Evolutionary conservation across 768 basidiomycete species (phyloP).

Genomic region (Collybia mongolica): DNA sequence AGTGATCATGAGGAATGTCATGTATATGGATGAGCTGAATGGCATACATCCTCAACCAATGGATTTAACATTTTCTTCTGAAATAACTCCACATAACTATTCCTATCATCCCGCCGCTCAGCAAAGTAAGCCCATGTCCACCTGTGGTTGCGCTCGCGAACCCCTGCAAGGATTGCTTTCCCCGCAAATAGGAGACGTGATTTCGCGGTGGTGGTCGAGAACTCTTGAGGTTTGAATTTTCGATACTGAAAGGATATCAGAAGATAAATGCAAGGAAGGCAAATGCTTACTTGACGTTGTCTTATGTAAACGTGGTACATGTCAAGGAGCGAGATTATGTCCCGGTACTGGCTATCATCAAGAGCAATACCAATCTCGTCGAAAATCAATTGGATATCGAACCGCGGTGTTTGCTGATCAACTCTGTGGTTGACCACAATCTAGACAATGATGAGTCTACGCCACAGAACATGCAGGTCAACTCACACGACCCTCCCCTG

Average conservation of each 20-base stretch:
- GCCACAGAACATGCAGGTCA: slow-evolving; percentile 1
- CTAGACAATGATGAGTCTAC: slow-evolving; percentile 32
- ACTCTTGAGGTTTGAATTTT: slow-evolving; percentile 71
- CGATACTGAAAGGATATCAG: slow-evolving; percentile 60
- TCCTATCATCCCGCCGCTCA: slow-evolving; percentile 85
- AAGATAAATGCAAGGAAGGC: slow-evolving; percentile 5
- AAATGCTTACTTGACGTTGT: slow-evolving; percentile 61
- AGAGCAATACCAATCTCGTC: slow-evolving; percentile 91
- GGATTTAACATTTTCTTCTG: slow-evolving; percentile 66
- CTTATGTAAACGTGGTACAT: slow-evolving; percentile 96
- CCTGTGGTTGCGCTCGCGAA: slow-evolving; percentile 76
- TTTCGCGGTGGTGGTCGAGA: slow-evolving; percentile 55
- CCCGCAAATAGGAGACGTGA: slow-evolving; percentile 79
- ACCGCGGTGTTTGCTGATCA: slow-evolving; percentile 73
- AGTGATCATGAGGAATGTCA: slow-evolving; percentile 1
- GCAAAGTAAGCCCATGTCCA: slow-evolving; percentile 95
- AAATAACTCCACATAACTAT: slow-evolving; percentile 81
- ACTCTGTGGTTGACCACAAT: slow-evolving; percentile 80
- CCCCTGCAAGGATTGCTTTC: slow-evolving; percentile 75
- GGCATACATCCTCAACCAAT: slow-evolving; percentile 53
- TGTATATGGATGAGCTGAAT: slow-evolving; percentile 2
- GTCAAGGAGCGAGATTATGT: slow-evolving; percentile 88
- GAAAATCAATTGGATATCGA: slow-evolving; percentile 85
- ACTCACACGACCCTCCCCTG: slow-evolving; percentile 87
- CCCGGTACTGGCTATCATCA: slow-evolving; percentile 93